Evolutionary conservation across 2,329 filamentous ascomycete species (phyloP).

Genomic region (Camillea tinctor): DNA sequence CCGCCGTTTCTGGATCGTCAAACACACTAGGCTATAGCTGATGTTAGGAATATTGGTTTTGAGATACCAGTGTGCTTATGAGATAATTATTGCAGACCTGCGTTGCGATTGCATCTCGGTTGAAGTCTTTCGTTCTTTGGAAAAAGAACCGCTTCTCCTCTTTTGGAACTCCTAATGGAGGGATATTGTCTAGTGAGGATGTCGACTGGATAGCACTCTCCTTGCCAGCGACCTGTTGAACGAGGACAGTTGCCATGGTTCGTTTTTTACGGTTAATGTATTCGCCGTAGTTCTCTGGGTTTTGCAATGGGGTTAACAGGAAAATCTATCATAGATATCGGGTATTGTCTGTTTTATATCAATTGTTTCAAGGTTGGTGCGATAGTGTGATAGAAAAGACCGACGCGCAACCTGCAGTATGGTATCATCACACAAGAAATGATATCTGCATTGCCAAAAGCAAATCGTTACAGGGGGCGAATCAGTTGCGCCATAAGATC

Average conservation of each 20-base stretch:
- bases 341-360: background rate
- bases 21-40: conserved; percentile 40
- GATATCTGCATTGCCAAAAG: conserved; percentile 1
- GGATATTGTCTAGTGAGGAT: conserved; percentile 18
- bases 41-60: background rate
- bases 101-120: conserved; percentile 22
- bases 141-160: conserved; percentile 33
- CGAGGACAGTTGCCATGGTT: conserved; percentile 23
- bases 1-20: conserved; percentile 40
- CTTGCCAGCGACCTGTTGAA: conserved; percentile 12
- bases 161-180: conserved; percentile 24
- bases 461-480: background rate
- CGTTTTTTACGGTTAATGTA: background rate
- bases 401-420: conserved; percentile 6
- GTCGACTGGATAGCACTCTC: conserved; percentile 17
- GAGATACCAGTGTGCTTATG: background rate
- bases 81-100: conserved; percentile 12
- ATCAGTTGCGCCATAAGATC: background rate
- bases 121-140: conserved; percentile 24
- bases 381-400: background rate
- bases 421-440: conserved; percentile 18
- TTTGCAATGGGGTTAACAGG: background rate
- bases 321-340: background rate
- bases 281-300: conserved; percentile 6
- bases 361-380: background rate